These are phyloP conservation scores for Wickerhamiella azyma DNA, from an alignment of 805 yeast genomes.

Conservation along the genomic window DNA sequence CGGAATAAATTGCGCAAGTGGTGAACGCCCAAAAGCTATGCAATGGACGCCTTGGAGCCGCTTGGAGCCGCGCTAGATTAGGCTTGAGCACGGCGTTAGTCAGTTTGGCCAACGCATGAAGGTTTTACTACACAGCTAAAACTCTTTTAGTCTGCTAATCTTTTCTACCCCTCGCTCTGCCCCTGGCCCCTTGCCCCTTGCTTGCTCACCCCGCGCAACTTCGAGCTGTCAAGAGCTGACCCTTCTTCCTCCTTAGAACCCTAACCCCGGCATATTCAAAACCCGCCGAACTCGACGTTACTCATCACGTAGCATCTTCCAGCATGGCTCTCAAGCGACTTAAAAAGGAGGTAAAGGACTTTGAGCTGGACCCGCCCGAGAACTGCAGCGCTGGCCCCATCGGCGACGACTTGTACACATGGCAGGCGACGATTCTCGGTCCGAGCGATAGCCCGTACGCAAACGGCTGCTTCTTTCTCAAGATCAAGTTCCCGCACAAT, in stretches of 20 bases:
- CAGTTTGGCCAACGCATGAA: too few relatives aligned
- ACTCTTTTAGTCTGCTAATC: too few relatives aligned
- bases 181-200: not conserved
- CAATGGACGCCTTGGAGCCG: too few relatives aligned
- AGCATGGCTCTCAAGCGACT: slow-evolving; percentile 87
- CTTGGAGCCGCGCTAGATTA: too few relatives aligned
- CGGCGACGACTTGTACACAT: slow-evolving; percentile 93
- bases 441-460: slow-evolving; percentile 83
- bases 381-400: slow-evolving; percentile 99
- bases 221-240: not conserved
- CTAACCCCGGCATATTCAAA: slow-evolving; percentile 1
- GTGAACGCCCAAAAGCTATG: too few relatives aligned
- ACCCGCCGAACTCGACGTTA: not conserved
- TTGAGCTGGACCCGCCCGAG: slow-evolving; percentile 97
- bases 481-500: slow-evolving; percentile 97
- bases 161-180: too few relatives aligned
- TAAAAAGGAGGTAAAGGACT: slow-evolving; percentile 86
- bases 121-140: too few relatives aligned
- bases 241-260: not conserved
- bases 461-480: slow-evolving; percentile 90
- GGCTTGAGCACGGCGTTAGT: too few relatives aligned
- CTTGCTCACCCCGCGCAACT: not conserved
- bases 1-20: too few relatives aligned
- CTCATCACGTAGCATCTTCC: not conserved
- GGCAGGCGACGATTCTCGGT: slow-evolving; percentile 99